Percentiles rank a stretch among this genome's conserved stretches.
Evolutionary conservation across 805 yeast genomes (phyloP).

Genomic region (Hanseniaspora opuntiae): DNA sequence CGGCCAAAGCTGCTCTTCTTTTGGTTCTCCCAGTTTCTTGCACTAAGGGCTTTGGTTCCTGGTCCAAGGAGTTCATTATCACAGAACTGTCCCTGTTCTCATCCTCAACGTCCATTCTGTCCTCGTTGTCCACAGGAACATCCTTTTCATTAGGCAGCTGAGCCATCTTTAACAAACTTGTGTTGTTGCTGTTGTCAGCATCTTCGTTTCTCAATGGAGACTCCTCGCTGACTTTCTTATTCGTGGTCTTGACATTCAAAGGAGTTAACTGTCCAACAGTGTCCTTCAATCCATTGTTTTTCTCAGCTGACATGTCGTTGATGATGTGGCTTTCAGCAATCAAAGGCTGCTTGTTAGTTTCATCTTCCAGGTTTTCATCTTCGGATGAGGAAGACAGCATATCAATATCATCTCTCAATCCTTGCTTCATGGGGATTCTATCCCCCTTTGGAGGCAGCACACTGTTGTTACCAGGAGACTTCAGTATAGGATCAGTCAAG

Average conservation of each 20-base stretch:
- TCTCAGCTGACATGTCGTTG: neutral
- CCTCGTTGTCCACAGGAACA: slow-evolving; percentile 18
- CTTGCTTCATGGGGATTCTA: slow-evolving; percentile 27
- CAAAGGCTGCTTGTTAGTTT: neutral
- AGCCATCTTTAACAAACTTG: slow-evolving; percentile 19
- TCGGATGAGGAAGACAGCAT: slow-evolving; percentile 14
- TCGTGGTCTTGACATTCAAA: slow-evolving; percentile 24
- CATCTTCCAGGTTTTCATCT: slow-evolving; percentile 17
- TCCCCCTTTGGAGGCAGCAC: slow-evolving; percentile 23
- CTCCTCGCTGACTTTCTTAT: slow-evolving; percentile 20
- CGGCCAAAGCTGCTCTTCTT: slow-evolving; percentile 11
- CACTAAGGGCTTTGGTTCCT: slow-evolving; percentile 1
- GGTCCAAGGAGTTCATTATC: slow-evolving; percentile 13
- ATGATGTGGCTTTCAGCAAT: neutral
- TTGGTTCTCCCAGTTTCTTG: slow-evolving; percentile 1
- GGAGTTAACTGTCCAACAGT: slow-evolving; percentile 21
- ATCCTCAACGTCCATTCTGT: slow-evolving; percentile 14
- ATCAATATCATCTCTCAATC: slow-evolving; percentile 15
- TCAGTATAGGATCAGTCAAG: slow-evolving; percentile 2
- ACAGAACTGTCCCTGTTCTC: slow-evolving; percentile 12
- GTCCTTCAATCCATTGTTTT: neutral
- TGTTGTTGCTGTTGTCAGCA: neutral
- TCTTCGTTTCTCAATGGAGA: slow-evolving; percentile 16
- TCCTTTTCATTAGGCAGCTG: slow-evolving; percentile 22
- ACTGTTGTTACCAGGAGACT: slow-evolving; percentile 19